phyloP scores from a whole-genome alignment of 2,329 filamentous ascomycete species.

The Ophiostoma ulmi region DNA sequence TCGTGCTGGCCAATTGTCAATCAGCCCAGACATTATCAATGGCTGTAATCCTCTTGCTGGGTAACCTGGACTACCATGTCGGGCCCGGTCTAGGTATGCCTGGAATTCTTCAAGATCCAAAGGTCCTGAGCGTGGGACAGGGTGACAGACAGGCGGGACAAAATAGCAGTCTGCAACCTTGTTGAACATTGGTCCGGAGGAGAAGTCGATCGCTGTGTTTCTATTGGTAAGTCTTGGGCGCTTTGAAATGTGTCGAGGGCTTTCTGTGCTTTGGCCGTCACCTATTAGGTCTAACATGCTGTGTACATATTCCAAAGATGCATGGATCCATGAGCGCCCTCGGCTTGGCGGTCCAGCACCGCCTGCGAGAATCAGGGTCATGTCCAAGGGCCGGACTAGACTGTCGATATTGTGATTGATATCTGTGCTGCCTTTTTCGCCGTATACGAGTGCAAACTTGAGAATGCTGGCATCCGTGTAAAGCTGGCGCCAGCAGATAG shows the following conservation, averaged over 20 bases:
- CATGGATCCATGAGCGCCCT: conserved; percentile 48
- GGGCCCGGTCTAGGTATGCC: conserved; percentile 47
- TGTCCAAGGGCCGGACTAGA: conserved; percentile 65
- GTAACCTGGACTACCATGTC: background rate
- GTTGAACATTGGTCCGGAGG: conserved; percentile 16
- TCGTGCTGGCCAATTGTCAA: conserved; percentile 73
- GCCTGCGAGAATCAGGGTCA: conserved; percentile 69
- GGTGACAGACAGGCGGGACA: conserved; percentile 39
- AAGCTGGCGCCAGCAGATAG: conserved; percentile 61
- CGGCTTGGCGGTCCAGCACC: conserved; percentile 49
- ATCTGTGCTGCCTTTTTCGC: background rate
- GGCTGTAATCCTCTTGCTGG: conserved; percentile 48
- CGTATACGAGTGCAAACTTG: conserved; percentile 42
- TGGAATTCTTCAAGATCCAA: conserved; percentile 59
- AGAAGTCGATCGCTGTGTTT: conserved; percentile 9
- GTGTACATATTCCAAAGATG: conserved; percentile 44
- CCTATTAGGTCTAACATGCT: conserved; percentile 27
- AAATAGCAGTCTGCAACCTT: conserved; percentile 30
- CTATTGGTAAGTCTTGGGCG: background rate
- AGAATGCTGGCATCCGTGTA: conserved; percentile 68
- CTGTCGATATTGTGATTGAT: conserved; percentile 40
- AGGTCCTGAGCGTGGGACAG: conserved; percentile 40
- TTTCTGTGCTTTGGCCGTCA: background rate
- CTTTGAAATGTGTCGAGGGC: background rate
- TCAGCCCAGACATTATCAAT: conserved; percentile 62